phyloP scores from a whole-genome alignment of 1,284 basidiomycete species.

The Fereydounia khargensis region DNA sequence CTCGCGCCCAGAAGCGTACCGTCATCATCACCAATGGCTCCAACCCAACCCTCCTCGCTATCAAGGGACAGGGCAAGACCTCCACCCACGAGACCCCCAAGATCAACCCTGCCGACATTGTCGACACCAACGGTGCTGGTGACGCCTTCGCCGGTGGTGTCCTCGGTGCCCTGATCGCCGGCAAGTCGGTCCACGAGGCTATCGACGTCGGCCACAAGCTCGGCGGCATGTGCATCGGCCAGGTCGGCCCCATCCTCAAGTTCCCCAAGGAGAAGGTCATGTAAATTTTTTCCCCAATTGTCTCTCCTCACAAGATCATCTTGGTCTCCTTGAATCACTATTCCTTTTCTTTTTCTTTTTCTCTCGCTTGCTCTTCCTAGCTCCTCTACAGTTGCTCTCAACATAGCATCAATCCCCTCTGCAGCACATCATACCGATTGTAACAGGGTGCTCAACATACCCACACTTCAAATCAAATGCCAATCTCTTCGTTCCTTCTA shows the following conservation, averaged over 20 bases:
- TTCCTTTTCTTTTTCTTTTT: not conserved
- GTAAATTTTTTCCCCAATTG: constrained; percentile 6
- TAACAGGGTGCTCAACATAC: constrained; percentile 36
- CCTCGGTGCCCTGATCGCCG: constrained; percentile 77
- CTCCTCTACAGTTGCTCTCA: constrained; percentile 1
- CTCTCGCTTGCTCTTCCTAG: not conserved
- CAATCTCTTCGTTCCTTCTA: too few relatives aligned
- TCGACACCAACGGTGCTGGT: constrained; percentile 99
- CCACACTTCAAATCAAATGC: not conserved
- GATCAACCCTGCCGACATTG: constrained; percentile 61
- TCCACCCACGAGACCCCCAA: constrained; percentile 61
- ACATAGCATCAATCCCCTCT: constrained; percentile 3
- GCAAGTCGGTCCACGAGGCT: constrained; percentile 75
- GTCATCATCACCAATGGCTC: constrained; percentile 92
- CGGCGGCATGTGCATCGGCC: constrained; percentile 81
- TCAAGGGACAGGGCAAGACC: constrained; percentile 63
- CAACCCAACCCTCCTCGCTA: constrained; percentile 75
- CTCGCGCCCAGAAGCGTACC: constrained; percentile 65
- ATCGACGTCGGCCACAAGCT: constrained; percentile 86
- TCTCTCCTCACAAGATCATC: constrained; percentile 31
- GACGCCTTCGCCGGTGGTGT: constrained; percentile 99
- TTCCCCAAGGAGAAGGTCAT: constrained; percentile 51
- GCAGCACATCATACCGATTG: not conserved
- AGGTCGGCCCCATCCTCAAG: constrained; percentile 64
- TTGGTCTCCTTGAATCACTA: too few relatives aligned